Evolutionary conservation across 257 asterid species (phyloP).

Genomic region (Nicotiana noctiflora): DNA sequence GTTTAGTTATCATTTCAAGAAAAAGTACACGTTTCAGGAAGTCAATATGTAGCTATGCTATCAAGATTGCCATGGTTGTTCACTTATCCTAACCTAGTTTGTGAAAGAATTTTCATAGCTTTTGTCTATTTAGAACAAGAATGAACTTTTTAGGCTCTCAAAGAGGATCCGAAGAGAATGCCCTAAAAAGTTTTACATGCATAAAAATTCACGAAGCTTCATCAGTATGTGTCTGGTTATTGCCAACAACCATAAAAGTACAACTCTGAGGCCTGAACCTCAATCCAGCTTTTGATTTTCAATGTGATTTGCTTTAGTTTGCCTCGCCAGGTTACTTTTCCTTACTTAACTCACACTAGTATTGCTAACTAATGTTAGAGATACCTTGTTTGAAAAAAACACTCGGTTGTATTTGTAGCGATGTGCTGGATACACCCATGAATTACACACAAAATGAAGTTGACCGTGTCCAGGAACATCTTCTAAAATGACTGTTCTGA

Average conservation of each 20-base stretch:
- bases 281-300: neutral
- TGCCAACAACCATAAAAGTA: neutral
- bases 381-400: conserved; percentile 74
- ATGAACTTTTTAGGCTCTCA: neutral
- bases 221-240: neutral
- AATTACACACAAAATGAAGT: conserved; percentile 64
- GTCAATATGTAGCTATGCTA: neutral
- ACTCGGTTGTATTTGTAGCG: conserved; percentile 58
- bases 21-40: neutral
- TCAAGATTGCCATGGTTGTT: neutral
- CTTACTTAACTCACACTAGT: neutral
- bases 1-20: neutral
- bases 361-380: neutral
- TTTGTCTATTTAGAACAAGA: neutral
- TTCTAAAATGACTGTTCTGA: conserved; percentile 51
- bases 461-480: conserved; percentile 60
- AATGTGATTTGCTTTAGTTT: neutral
- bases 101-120: neutral
- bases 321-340: neutral
- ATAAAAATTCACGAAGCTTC: neutral
- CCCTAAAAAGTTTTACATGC: neutral
- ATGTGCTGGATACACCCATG: conserved; percentile 76
- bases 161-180: neutral
- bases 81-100: neutral
- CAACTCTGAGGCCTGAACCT: neutral